Evolutionary conservation across 176 grass and related monocot genomes (phyloP).

Genomic region (Phragmites australis): DNA sequence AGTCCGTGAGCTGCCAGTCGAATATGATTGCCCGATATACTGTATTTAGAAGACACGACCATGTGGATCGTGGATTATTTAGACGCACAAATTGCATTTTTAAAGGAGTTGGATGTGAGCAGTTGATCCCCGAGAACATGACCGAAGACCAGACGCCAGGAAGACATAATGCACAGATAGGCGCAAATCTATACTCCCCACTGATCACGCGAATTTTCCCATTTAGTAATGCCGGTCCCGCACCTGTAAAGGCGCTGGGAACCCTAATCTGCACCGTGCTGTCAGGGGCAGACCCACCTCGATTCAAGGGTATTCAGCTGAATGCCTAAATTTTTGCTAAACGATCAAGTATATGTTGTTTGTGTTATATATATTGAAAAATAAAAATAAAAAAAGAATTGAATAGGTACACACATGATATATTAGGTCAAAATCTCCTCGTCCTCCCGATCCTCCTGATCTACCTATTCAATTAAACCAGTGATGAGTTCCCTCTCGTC

Average conservation of each 20-base stretch:
- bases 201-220: neutral
- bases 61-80: neutral
- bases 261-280: no score
- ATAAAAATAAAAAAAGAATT: no score
- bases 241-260: slow-evolving; percentile 1
- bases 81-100: neutral
- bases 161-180: neutral
- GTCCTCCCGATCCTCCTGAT: no score
- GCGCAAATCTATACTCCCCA: neutral
- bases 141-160: neutral
- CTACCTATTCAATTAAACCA: no score
- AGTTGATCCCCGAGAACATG: neutral
- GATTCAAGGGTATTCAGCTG: no score
- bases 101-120: neutral
- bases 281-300: no score
- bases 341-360: no score
- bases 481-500: no score
- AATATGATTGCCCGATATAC: neutral
- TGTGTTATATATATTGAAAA: no score
- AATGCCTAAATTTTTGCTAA: no score
- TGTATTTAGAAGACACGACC: neutral
- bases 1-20: neutral
- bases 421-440: no score
- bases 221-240: neutral
- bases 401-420: no score